Evolutionary conservation across 768 basidiomycete genomes (phyloP).

Genomic region (Lactarius vividus): DNA sequence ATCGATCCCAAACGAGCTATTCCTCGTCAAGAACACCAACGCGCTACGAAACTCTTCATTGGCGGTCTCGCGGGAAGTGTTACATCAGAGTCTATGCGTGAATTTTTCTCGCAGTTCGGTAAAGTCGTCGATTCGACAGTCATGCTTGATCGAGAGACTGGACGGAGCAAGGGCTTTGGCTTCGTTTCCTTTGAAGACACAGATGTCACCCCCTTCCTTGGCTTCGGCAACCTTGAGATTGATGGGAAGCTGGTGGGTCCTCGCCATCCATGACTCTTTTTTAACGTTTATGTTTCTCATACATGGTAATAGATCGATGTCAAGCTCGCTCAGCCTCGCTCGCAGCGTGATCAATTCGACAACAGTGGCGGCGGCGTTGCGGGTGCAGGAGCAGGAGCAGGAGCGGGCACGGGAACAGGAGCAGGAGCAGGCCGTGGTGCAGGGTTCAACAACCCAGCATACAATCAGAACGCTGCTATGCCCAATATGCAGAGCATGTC

Average conservation of each 20-base stretch:
- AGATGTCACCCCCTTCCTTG: slow-evolving; percentile 81
- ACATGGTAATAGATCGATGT: slow-evolving; percentile 77
- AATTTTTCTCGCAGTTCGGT: slow-evolving; percentile 90
- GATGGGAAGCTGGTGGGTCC: slow-evolving; percentile 85
- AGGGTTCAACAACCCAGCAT: slow-evolving; percentile 44
- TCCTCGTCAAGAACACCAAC: slow-evolving; percentile 89
- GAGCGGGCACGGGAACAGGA: background rate
- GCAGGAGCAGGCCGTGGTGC: slow-evolving; percentile 22
- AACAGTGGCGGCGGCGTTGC: slow-evolving; percentile 6
- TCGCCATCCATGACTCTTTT: background rate
- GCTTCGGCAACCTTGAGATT: slow-evolving; percentile 79
- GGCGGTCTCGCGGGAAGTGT: slow-evolving; percentile 88
- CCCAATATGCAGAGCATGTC: slow-evolving; percentile 21
- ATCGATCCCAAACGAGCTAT: slow-evolving; percentile 99
- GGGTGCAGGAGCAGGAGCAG: slow-evolving; percentile 1
- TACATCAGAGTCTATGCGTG: slow-evolving; percentile 87
- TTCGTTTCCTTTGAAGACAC: slow-evolving; percentile 94
- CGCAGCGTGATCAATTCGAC: slow-evolving; percentile 57
- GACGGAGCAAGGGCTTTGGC: slow-evolving; percentile 92
- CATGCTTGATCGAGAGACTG: slow-evolving; percentile 95
- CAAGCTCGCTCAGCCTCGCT: slow-evolving; percentile 88
- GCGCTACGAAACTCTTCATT: slow-evolving; percentile 91
- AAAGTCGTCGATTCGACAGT: slow-evolving; percentile 95
- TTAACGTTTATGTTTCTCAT: slow-evolving; percentile 1
- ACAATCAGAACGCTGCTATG: slow-evolving; percentile 32